A percentile compares a stretch with the other conserved stretches of the same genome.
Conservation (phyloP, 495 filamentous ascomycete species). For the Hypomontagnella monticulosa region DNA sequence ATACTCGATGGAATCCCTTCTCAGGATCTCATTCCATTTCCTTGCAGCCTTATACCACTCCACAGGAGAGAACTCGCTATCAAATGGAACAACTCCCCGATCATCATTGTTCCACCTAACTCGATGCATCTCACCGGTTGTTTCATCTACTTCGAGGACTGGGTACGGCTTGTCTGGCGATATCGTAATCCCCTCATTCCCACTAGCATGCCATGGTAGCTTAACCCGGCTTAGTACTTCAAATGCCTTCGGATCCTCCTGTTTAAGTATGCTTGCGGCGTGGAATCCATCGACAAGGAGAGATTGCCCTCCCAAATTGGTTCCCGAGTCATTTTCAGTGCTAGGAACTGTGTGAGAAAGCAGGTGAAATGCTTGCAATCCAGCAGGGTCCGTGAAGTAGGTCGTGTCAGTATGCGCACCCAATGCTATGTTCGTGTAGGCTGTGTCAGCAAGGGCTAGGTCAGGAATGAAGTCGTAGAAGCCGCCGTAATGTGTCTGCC, state of each 20-base stretch:
- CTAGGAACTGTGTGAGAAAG: slow-evolving; percentile 70
- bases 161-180: slow-evolving; percentile 71
- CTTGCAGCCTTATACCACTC: slow-evolving; percentile 82
- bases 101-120: slow-evolving; percentile 95
- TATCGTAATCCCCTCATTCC: slow-evolving; percentile 83
- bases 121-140: slow-evolving; percentile 62
- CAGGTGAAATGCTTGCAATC: slow-evolving; percentile 89
- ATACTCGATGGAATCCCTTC: slow-evolving; percentile 64
- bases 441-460: slow-evolving; percentile 86
- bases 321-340: slow-evolving; percentile 15
- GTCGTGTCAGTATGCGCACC: slow-evolving; percentile 89
- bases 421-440: slow-evolving; percentile 85
- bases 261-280: slow-evolving; percentile 66
- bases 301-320: slow-evolving; percentile 68
- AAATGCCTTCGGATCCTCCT: slow-evolving; percentile 61
- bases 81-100: slow-evolving; percentile 67
- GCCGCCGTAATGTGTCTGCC: slow-evolving; percentile 89
- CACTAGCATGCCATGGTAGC: slow-evolving; percentile 81
- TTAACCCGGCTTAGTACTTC: slow-evolving; percentile 57
- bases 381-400: slow-evolving; percentile 90
- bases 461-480: slow-evolving; percentile 97
- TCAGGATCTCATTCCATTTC: slow-evolving; percentile 70
- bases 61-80: slow-evolving; percentile 43
- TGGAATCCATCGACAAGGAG: slow-evolving; percentile 85
- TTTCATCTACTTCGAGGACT: slow-evolving; percentile 67